Evolutionary conservation across 164 flowering plant genomes (phyloP), one percentile per base, ranked within the genome.

Genomic region (Malania oleifera): DNA sequence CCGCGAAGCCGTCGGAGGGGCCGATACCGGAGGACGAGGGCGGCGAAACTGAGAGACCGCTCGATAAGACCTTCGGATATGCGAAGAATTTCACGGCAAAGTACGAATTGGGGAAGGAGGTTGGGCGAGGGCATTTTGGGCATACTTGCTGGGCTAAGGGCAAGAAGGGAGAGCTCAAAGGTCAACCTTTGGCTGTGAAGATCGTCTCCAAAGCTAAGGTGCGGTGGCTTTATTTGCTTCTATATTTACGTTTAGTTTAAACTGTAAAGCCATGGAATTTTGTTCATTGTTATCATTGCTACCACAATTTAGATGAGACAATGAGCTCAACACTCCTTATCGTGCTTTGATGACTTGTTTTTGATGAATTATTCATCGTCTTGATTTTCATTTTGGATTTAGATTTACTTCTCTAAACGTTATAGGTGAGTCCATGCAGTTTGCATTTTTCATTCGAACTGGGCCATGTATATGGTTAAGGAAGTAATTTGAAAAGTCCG

Each of bases 61-160:
- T 85, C 24, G 83, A 82, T 55, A 85, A 82, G 75, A 75, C 71
- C 48, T 85, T 85, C 60, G 91, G 84, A n/a, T 84, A 73, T 25
- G 35, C 65, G 39, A 80, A 67, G 63, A 79, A 79, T 56, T 72
- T 85, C 15, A 60, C 60, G 38, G 77, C 74, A 1, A 80, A 70
- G 70, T 82, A 61, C 62, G 86, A 82, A 63, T 40, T 82, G 50
- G 91, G 87, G 69, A 79, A 77, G 70, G 91, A 85, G 69, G 82
- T 85, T 0, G 91, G 91, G 20, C 56, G 91, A 54, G 87, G 91
- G 71, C 91, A 85, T 81, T 82, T 85, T 60, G 91, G 91, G 13
- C 81, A 85, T 68, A 85, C 91, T 29, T 85, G 86, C 46, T 75
- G 73, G 74, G 91, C 84, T 0, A 80, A 68, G 61, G 82, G 71